Evolutionary conservation across 176 grass and related monocot genomes (phyloP), one percentile per base, ranked within the genome.

Genomic region (Saccharum officinarum): DNA sequence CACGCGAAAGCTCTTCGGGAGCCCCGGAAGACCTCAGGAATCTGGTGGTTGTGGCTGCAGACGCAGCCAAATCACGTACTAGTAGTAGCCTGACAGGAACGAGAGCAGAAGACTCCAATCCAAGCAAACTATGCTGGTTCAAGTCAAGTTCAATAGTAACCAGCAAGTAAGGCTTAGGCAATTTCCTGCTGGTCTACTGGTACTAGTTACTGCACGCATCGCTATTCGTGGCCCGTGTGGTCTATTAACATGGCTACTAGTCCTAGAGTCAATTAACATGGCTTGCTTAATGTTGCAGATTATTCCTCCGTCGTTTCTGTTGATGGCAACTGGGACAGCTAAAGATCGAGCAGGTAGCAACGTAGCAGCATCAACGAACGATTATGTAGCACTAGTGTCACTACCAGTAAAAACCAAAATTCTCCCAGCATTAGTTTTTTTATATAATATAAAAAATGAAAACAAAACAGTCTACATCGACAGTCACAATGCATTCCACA

Each of bases 271-370:
- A 55, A 61, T 25, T 25, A 61, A 36, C 73, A 36, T 55, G 47
- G 10, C 73, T 57, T 37, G 25, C 72, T 9, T 3, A 16, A 33
- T 10, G 26, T 2, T 57, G 10, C 49, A 76, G 31, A n/a, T 59
- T 59, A n/a, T 59, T 59, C 50, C 45, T 55, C 30, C 47, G 45
- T 55, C 73, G 28, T 75, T 73, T 73, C 23, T 3, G n/a, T 73
- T 73, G 70, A 71, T 39, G 6, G 67, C 23, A 44, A 90, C 66
- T 72, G 37, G 44, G 83, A 57, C 88, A 62, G 65, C 78, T 15
- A 40, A 13, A 36, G 12, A 71, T 41, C 52, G 54, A 34, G n/a
- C 46, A 79, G 23, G 44, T 46, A 69, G 50, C 37, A 62, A 30
- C 61, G 16, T 36, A 38, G 34, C 3, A 38, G 17, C 66, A 17